Evolutionary conservation across 192 early-diverging fungal genomes (phyloP).

Genomic region (Coemansia sp.): DNA sequence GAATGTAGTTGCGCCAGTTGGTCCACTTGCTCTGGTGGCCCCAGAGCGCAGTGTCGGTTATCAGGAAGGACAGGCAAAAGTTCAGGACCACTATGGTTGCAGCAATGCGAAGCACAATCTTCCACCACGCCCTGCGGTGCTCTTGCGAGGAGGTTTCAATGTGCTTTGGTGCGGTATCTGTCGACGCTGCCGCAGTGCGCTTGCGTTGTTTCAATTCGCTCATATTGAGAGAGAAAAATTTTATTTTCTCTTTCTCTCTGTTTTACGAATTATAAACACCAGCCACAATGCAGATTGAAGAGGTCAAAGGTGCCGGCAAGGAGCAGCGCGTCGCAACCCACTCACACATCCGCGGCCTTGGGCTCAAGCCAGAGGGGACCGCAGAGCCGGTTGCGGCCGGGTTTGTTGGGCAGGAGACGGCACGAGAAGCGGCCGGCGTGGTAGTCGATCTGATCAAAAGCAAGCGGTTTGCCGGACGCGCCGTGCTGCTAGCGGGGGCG

Average conservation of each 20-base stretch:
- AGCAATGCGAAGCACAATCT: slow-evolving; percentile 34
- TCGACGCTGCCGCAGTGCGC: background rate
- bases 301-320: slow-evolving; percentile 85
- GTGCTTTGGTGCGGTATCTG: background rate
- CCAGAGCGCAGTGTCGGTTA: slow-evolving; percentile 79
- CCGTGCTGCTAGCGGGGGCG: slow-evolving; percentile 90
- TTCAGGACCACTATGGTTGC: slow-evolving; percentile 33
- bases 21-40: slow-evolving; percentile 68
- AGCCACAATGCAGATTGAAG: slow-evolving; percentile 82
- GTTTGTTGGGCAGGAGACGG: slow-evolving; percentile 96
- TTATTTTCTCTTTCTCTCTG: too few relatives aligned
- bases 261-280: too few relatives aligned
- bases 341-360: slow-evolving; percentile 96
- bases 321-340: slow-evolving; percentile 95
- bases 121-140: slow-evolving; percentile 32
- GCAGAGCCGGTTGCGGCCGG: slow-evolving; percentile 86
- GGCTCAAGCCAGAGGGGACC: slow-evolving; percentile 80
- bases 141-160: background rate
- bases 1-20: slow-evolving; percentile 69
- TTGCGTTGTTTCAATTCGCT: slow-evolving; percentile 30
- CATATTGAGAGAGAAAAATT: background rate
- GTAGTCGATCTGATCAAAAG: slow-evolving; percentile 91
- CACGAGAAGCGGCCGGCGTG: slow-evolving; percentile 93
- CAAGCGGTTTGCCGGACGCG: slow-evolving; percentile 97
- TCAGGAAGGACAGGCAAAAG: slow-evolving; percentile 58